Evolutionary conservation across 148 eudicot genomes (phyloP).

Genomic region (Arbutus unedo): DNA sequence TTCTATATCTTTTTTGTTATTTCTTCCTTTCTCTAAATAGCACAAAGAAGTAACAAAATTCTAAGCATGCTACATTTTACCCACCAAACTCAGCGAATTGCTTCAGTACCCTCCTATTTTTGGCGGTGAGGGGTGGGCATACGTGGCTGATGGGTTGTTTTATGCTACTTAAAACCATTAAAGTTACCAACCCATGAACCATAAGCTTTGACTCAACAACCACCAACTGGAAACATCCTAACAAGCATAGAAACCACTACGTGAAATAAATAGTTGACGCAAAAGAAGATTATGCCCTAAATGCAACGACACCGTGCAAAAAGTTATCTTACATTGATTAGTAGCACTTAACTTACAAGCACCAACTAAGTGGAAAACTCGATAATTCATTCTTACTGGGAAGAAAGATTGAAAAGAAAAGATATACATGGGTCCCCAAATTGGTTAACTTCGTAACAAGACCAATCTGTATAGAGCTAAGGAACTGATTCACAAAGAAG

Average conservation of each 20-base stretch:
- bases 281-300: background rate
- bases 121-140: background rate
- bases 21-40: background rate
- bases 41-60: background rate
- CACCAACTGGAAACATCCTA: background rate
- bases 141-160: background rate
- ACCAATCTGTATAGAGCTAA: background rate
- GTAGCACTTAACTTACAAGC: background rate
- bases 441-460: background rate
- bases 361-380: background rate
- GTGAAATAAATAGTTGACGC: background rate
- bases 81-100: background rate
- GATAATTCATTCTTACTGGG: background rate
- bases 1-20: background rate
- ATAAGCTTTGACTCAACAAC: background rate
- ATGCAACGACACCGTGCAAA: background rate
- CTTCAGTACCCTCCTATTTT: background rate
- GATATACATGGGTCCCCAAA: background rate
- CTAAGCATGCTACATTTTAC: background rate
- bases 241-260: background rate
- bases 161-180: background rate
- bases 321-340: background rate
- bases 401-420: constrained; percentile 18
- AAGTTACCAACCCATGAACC: background rate
- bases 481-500: constrained; percentile 18